Percentiles rank a stretch among this genome's conserved stretches.
Evolutionary conservation across 306 rosid species (phyloP).

Genomic region (Ziziphus jujuba): DNA sequence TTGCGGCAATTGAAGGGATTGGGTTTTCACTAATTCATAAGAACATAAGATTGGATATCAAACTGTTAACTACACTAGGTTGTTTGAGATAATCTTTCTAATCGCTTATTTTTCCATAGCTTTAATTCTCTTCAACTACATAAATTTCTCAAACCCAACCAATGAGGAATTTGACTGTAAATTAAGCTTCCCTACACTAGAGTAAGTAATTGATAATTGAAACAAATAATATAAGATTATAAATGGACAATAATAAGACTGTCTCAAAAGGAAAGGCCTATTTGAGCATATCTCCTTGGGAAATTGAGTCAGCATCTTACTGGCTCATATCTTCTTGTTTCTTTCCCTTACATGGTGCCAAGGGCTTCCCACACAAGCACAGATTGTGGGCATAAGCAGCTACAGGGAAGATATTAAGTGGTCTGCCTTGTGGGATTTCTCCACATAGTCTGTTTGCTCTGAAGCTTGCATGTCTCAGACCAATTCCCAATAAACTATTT

Average conservation of each 20-base stretch:
- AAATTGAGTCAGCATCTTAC: constrained; percentile 56
- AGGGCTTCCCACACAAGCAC: constrained; percentile 88
- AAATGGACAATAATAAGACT: constrained; percentile 2
- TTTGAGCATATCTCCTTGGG: constrained; percentile 26
- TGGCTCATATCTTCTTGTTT: constrained; percentile 40
- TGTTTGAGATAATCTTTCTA: too few species aligned
- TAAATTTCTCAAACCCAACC: neutral
- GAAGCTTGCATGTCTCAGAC: constrained; percentile 74
- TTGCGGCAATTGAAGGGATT: too few species aligned
- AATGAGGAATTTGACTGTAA: neutral
- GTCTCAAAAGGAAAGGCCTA: constrained; percentile 31
- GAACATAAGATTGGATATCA: too few species aligned
- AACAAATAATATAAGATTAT: constrained; percentile 9
- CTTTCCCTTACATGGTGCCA: constrained; percentile 70
- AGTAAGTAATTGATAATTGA: constrained; percentile 1
- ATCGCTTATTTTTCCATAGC: too few species aligned
- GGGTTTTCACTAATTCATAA: too few species aligned
- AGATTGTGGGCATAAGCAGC: constrained; percentile 84
- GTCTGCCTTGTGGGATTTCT: constrained; percentile 86
- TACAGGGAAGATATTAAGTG: constrained; percentile 72
- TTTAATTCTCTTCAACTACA: neutral
- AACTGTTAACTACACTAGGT: too few species aligned
- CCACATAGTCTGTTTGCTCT: constrained; percentile 91
- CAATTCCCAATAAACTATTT: constrained; percentile 63
- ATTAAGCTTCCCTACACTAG: neutral